Evolutionary conservation across 2,329 filamentous ascomycete species (phyloP), one percentile per base, ranked within the genome.

Genomic region (Pezicula radicicola): DNA sequence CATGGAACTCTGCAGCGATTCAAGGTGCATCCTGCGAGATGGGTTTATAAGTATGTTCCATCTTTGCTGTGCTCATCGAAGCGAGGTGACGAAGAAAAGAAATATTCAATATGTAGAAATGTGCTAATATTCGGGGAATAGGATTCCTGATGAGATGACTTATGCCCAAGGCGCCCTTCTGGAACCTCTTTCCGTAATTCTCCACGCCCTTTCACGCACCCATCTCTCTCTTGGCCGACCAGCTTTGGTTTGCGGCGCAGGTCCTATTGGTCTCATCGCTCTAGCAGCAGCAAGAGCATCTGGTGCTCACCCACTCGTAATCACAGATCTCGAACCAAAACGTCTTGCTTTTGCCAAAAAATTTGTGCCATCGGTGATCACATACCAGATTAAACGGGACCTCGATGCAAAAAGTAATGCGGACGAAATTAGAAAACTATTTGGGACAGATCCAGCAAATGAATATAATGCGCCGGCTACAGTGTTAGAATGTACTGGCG

Each of bases 401-500:
- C 63, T 77, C 21, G 74, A 73, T 50, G 66, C 74, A 0, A 66
- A 79, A 56, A 72, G 71, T 15, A 83, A 81, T 50, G 79, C 78
- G 0, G 70, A 68, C 51, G 71, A 69, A 9, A 81, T 85, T 52
- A 69, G 80, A 44, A 66, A 67, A n/a, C 54, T 85, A 6, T 85
- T 84, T 56, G 49, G 48, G 6, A 8, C 45, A 40, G 12, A 56
- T 1, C 10, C 47, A 43, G 9, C 56, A 1, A 70, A 72, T 6
- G 80, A 85, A 59, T 84, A 84, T 59, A 68, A 69, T 10, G 79
- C 80, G 25, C 83, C 84, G 0, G 71, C 78, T 12, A 78, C 78
- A 1, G 78, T 85, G 3, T 71, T 87, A 2, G 84, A 87, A 66
- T 88, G 84, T 58, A 88, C 84, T 0, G 84, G 84, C 0, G 78